phyloP scores from a whole-genome alignment of 176 grass and related monocot species.

The Aegilops speltoides region DNA sequence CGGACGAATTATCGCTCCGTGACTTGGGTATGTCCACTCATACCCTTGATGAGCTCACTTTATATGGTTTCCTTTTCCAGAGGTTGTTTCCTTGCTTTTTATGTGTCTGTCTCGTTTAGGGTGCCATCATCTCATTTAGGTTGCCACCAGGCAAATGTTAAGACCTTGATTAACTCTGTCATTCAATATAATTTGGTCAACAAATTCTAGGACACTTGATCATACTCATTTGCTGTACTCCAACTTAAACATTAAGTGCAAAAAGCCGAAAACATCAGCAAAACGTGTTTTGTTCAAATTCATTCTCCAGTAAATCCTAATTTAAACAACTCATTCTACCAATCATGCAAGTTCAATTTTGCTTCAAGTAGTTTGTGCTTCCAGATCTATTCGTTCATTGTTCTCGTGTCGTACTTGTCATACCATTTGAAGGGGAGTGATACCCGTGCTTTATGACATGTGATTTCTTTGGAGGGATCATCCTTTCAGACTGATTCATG shows the following conservation, averaged over 20 bases:
- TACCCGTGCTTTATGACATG: background rate
- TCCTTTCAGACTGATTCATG: background rate
- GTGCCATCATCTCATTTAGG: background rate
- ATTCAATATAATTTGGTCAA: background rate
- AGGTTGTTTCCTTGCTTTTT: constrained; percentile 7
- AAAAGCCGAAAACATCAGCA: background rate
- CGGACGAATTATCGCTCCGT: constrained; percentile 41
- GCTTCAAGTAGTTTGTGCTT: background rate
- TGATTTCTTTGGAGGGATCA: background rate
- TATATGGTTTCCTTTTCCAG: constrained; percentile 7
- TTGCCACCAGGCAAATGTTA: background rate
- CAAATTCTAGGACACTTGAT: background rate
- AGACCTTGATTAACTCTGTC: background rate
- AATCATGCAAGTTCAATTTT: background rate
- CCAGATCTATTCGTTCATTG: background rate
- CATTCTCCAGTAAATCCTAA: background rate
- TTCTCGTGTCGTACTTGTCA: background rate
- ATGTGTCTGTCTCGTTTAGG: constrained; percentile 6
- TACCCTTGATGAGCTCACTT: constrained; percentile 25
- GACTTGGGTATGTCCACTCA: constrained; percentile 46
- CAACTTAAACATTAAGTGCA: background rate
- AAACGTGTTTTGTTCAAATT: constrained; percentile 1
- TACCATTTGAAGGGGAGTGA: background rate
- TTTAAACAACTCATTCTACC: background rate
- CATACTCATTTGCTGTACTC: background rate